A percentile compares a stretch with the other conserved stretches of the same genome.
These are phyloP conservation scores for Cryphonectria parasitica DNA, from an alignment of 2,329 filamentous ascomycete genomes.

Conservation along the genomic window DNA sequence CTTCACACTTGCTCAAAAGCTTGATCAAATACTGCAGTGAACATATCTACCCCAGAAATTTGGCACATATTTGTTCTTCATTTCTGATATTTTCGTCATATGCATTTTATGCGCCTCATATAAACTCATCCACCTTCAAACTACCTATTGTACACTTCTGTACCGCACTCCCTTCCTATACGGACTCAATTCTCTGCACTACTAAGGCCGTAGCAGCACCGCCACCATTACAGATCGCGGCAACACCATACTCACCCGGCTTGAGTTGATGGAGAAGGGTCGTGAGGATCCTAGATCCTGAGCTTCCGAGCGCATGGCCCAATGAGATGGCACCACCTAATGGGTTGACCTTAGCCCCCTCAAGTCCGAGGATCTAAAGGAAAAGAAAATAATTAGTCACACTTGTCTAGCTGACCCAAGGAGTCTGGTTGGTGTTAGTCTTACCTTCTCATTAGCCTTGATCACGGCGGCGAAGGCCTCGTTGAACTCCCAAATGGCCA, in stretches of 20 bases:
- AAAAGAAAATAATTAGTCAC: not conserved
- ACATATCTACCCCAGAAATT: not conserved
- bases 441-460: conserved; percentile 86
- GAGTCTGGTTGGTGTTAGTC: conserved; percentile 14
- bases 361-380: conserved; percentile 73
- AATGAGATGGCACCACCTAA: conserved; percentile 90
- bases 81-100: not conserved
- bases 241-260: conserved; percentile 90
- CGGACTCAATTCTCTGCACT: conserved; percentile 76
- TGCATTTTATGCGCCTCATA: not conserved
- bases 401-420: no score
- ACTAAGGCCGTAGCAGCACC: conserved; percentile 91
- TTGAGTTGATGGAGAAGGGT: conserved; percentile 90
- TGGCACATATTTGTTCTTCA: not conserved
- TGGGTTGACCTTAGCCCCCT: conserved; percentile 80
- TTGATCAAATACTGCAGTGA: not conserved
- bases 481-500: conserved; percentile 97
- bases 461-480: conserved; percentile 97
- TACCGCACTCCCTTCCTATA: conserved; percentile 37
- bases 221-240: conserved; percentile 95
- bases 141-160: not conserved
- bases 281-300: conserved; percentile 86
- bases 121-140: not conserved
- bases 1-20: not conserved
- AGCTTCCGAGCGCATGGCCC: conserved; percentile 91